A percentile compares a stretch with the other conserved stretches of the same genome.
phyloP scores from a whole-genome alignment of 345 rosid species.

The Eucalyptus shirleyi region DNA sequence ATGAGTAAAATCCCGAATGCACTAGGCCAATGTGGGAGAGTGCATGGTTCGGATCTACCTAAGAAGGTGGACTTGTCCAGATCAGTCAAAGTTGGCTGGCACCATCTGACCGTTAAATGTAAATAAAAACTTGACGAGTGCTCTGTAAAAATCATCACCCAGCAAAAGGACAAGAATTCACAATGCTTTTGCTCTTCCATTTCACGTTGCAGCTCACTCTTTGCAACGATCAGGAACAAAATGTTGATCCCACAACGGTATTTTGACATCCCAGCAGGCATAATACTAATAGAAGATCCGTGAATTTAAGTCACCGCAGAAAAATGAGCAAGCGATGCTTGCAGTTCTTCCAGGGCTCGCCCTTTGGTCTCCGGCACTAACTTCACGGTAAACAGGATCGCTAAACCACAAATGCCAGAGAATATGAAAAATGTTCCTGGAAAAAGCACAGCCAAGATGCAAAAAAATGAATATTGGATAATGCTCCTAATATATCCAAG shows the following conservation, averaged over 20 bases:
- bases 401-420: background rate
- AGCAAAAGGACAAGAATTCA: background rate
- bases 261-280: background rate
- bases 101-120: background rate
- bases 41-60: rapidly evolving
- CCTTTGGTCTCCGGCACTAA: slow-evolving; percentile 18
- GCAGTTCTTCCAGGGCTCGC: slow-evolving; percentile 5
- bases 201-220: background rate
- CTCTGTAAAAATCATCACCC: background rate
- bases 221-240: background rate
- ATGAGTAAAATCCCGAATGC: background rate
- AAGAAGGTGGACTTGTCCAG: background rate
- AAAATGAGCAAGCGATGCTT: slow-evolving; percentile 1
- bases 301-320: background rate
- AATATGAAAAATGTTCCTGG: slow-evolving; percentile 37
- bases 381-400: background rate
- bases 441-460: background rate
- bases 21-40: rapidly evolving
- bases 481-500: background rate
- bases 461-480: background rate
- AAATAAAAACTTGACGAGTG: background rate
- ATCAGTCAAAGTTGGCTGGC: background rate
- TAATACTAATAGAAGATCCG: background rate
- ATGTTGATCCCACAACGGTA: background rate
- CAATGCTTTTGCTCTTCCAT: background rate